Evolutionary conservation across 2,329 filamentous ascomycete species (phyloP), one percentile per base, ranked within the genome.

Genomic region (Alternaria sp.): DNA sequence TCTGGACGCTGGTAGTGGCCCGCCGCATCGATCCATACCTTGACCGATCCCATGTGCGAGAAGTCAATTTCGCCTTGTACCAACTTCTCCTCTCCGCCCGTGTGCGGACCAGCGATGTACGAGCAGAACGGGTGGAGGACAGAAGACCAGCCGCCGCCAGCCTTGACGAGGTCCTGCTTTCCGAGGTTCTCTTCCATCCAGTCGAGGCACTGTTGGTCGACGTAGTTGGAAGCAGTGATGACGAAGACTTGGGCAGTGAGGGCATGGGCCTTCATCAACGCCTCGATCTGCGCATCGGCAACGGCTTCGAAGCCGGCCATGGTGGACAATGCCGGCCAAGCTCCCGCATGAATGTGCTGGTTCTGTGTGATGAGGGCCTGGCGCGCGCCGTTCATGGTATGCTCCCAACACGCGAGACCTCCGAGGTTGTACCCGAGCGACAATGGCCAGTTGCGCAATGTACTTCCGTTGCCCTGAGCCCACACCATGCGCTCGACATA

Each of bases 231-330:
- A 3, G 82, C 82, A 1, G 75, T 76, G 28, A 84, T 70, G 21
- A 83, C 82, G 57, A 83, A 84, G 3, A 81, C 79, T 61, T 84
- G 82, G 14, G 78, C 82, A 1, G 81, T 83, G 23, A 84, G 61
- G 3, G 83, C 82, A 62, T 84, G 82, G 6, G 74, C 71, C 71
- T 83, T 84, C 82, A 83, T 84, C 37, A 84, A 65, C 6, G 80
- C 82, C 72, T 84, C 82, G 56, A 84, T 84, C 69, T 84, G 81
- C n/a, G 73, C 73, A 63, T 82, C 77, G 2, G 81, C 82, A 6
- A 79, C 77, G 0, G 64, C 69, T 60, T 83, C 81, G 46, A 84
- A 83, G 0, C 82, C 81, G 0, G 69, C 67, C 76, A 78, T 75
- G 8, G 72, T 76, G 0, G 73, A 75, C n/a, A 76, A 64, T 63